A percentile compares a stretch with the other conserved stretches of the same genome.
phyloP scores from a whole-genome alignment of 768 basidiomycete genomes.

The Cubamyces sp. region DNA sequence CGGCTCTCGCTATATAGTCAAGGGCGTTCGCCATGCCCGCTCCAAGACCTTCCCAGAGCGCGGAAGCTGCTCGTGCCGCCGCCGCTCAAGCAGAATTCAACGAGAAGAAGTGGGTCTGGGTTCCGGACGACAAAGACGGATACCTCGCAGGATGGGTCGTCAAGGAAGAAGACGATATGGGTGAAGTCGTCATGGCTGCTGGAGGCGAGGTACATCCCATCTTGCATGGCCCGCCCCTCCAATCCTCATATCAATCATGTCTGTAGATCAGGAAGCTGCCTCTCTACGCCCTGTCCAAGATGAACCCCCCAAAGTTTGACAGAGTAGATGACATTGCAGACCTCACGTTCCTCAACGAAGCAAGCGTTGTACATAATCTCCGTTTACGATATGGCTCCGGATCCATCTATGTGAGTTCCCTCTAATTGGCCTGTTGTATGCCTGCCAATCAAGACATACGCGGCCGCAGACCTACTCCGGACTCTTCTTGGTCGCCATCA shows the following conservation, averaged over 20 bases:
- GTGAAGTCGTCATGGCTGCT: slow-evolving; percentile 82
- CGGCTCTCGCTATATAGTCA: not conserved
- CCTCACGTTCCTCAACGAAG: slow-evolving; percentile 96
- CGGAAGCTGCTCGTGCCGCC: slow-evolving; percentile 80
- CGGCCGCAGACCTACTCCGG: slow-evolving; percentile 83
- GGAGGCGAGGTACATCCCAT: slow-evolving; percentile 69
- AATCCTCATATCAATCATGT: not conserved
- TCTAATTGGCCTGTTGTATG: not conserved
- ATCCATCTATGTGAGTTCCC: slow-evolving; percentile 74
- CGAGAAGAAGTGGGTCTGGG: slow-evolving; percentile 99
- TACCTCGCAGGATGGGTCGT: slow-evolving; percentile 96
- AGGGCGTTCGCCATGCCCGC: slow-evolving; percentile 34
- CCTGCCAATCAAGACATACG: not conserved
- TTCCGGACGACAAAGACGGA: slow-evolving; percentile 89
- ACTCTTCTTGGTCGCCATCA: slow-evolving; percentile 96
- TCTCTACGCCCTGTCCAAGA: slow-evolving; percentile 85
- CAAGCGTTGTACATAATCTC: slow-evolving; percentile 98
- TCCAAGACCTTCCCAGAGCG: slow-evolving; percentile 43
- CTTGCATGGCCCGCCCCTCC: not conserved
- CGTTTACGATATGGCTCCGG: slow-evolving; percentile 89
- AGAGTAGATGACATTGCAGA: slow-evolving; percentile 98
- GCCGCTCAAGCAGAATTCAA: slow-evolving; percentile 96
- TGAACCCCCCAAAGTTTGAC: slow-evolving; percentile 99
- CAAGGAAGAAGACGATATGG: slow-evolving; percentile 80
- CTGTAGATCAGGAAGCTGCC: slow-evolving; percentile 67